Evolutionary conservation across 306 rosid species (phyloP), one percentile per base, ranked within the genome.

Genomic region (Vigna reflexopilosa): DNA sequence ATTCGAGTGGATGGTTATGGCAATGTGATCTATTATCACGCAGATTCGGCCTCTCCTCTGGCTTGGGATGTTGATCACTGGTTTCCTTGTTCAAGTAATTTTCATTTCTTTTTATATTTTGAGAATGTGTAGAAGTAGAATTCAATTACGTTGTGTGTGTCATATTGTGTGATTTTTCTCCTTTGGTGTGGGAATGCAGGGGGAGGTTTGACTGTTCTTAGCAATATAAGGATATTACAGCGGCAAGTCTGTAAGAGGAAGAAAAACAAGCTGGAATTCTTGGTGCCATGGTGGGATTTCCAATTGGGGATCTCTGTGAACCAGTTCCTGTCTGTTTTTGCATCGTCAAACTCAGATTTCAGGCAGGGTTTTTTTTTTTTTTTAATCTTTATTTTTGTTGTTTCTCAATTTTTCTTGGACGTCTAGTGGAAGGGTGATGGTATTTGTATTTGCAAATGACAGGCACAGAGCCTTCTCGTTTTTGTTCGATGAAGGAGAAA

Each of bases 41-140:
- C 99, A 10, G 99, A 96, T 73, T 90, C 98, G 16, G 92, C 93
- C 4, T 96, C 99, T 78, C 97, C 99, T 57, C 90, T 96, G 30
- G 94, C 99, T 84, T 96, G 99, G 99, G 98, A 93, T 20, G 79
- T 96, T 15, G 97, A 96, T 86, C 99, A 96, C 49, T 96, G 98
- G 97, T 96, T 96, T 88, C 99, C 99, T 75, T 86, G 93, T 88
- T 91, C 98, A 86, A 93, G 97, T 96, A 50, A 66, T 78, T 12
- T 28, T 58, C 52, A 19, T 61, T 55, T 57, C 32, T 61, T 59
- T 62, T 64, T 59, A 54, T 68, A 62, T 49, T 58, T 14, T 28
- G 12, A 28, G 54, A 26, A 57, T 73, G 57, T 70, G 79, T 36
- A 5, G 34, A 40, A 66, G 12, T 26, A 26, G 24, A 57, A 69